phyloP scores from a whole-genome alignment of 345 rosid genomes.

The Anastatica hierochuntica region DNA sequence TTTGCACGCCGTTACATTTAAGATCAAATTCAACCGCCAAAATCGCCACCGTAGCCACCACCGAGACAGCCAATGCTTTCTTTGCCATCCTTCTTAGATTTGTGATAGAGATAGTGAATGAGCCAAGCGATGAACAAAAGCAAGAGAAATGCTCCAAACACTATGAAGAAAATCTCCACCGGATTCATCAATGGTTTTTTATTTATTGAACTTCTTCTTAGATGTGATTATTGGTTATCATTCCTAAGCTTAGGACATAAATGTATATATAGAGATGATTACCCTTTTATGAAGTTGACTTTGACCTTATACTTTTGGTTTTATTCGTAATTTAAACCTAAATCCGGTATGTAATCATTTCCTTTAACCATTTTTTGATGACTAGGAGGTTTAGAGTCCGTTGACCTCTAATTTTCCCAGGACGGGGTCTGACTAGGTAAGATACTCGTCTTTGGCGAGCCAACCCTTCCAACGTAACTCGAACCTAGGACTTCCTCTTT shows the following conservation, averaged over 20 bases:
- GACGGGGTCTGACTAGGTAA: too few species aligned
- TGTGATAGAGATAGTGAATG: constrained; percentile 23
- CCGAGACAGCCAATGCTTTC: constrained; percentile 23
- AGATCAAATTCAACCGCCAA: constrained; percentile 21
- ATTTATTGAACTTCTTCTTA: background rate
- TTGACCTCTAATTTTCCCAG: too few species aligned
- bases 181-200: background rate
- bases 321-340: too few species aligned
- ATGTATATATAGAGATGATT: background rate
- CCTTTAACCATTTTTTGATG: too few species aligned
- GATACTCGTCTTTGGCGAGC: too few species aligned
- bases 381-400: too few species aligned
- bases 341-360: too few species aligned
- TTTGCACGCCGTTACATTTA: too few species aligned
- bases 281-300: too few species aligned
- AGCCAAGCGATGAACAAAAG: constrained; percentile 17
- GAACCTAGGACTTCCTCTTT: too few species aligned
- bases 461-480: too few species aligned
- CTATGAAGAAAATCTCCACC: constrained; percentile 10
- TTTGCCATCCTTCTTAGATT: constrained; percentile 26
- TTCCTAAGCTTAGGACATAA: background rate
- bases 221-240: background rate
- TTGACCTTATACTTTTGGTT: too few species aligned
- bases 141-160: constrained; percentile 13
- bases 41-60: constrained; percentile 24